These are phyloP conservation scores for Alternaria sp. DNA, from an alignment of 2,329 filamentous ascomycete genomes.

Conservation along the genomic window DNA sequence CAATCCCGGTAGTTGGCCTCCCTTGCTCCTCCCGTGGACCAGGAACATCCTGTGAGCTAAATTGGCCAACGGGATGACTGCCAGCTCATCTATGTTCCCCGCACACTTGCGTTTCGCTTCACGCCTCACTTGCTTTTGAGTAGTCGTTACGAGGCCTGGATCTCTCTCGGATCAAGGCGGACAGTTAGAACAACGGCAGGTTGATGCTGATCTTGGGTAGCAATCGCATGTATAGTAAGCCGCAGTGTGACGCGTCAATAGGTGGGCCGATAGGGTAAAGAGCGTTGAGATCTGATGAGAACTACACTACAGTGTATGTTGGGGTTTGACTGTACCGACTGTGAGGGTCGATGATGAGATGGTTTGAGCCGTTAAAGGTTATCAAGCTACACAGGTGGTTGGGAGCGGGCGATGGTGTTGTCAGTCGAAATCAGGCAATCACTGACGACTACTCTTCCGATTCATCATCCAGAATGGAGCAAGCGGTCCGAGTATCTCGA, in stretches of 20 bases:
- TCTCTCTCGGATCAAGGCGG: constrained; percentile 6
- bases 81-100: constrained; percentile 10
- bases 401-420: not conserved
- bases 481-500: constrained; percentile 7
- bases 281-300: not conserved
- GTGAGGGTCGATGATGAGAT: not conserved
- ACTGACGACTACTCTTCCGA: constrained; percentile 1
- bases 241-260: constrained; percentile 8
- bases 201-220: constrained; percentile 7
- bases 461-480: constrained; percentile 3
- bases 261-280: constrained; percentile 10
- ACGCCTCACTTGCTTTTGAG: constrained; percentile 7
- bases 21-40: not conserved
- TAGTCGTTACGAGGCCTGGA: not conserved
- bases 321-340: not conserved
- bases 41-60: constrained; percentile 6
- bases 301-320: not conserved
- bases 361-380: not conserved
- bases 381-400: not conserved
- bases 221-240: not conserved
- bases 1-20: not conserved
- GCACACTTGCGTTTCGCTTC: constrained; percentile 11
- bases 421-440: constrained; percentile 3
- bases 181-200: not conserved
- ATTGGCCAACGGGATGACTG: not conserved